phyloP scores from a whole-genome alignment of 768 basidiomycete species.

The Tylopilus intermedius region DNA sequence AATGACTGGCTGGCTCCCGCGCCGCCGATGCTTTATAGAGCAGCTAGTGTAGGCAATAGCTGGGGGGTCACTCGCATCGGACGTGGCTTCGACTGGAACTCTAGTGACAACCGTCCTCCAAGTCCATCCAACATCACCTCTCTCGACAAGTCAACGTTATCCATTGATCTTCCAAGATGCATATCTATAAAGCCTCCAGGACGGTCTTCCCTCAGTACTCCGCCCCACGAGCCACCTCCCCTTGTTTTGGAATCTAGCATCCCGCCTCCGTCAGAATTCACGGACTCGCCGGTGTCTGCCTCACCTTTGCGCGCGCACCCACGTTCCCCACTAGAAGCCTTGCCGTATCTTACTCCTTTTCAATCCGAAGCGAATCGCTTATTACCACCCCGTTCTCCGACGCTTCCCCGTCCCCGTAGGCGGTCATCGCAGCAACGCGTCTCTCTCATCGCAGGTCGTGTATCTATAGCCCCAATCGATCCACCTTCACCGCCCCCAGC shows the following conservation, averaged over 20 bases:
- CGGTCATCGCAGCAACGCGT: slow-evolving; percentile 83
- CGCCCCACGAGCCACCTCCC: slow-evolving; percentile 24
- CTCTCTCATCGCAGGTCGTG: slow-evolving; percentile 76
- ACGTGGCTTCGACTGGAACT: slow-evolving; percentile 73
- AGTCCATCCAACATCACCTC: slow-evolving; percentile 5
- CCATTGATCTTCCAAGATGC: slow-evolving; percentile 13
- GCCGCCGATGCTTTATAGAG: slow-evolving; percentile 49
- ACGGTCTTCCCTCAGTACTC: slow-evolving; percentile 13
- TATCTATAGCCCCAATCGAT: slow-evolving; percentile 72
- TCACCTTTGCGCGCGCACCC: slow-evolving; percentile 34
- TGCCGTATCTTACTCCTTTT: slow-evolving; percentile 19
- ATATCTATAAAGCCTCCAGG: slow-evolving; percentile 7
- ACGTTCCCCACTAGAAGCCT: slow-evolving; percentile 26
- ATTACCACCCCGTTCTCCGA: slow-evolving; percentile 44
- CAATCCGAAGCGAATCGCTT: slow-evolving; percentile 25
- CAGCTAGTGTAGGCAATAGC: slow-evolving; percentile 68
- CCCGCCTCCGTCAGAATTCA: slow-evolving; percentile 27
- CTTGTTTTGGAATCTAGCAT: slow-evolving; percentile 23
- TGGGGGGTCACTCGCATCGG: slow-evolving; percentile 86
- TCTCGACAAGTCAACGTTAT: slow-evolving; percentile 8
- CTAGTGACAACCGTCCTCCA: slow-evolving; percentile 33
- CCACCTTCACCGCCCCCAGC: slow-evolving; percentile 61
- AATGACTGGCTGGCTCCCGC: slow-evolving; percentile 62
- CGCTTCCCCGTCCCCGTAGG: slow-evolving; percentile 61
- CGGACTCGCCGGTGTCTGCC: slow-evolving; percentile 25